phyloP scores from a whole-genome alignment of 108 stramenopile genomes.

The Skeletonema tropicum region DNA sequence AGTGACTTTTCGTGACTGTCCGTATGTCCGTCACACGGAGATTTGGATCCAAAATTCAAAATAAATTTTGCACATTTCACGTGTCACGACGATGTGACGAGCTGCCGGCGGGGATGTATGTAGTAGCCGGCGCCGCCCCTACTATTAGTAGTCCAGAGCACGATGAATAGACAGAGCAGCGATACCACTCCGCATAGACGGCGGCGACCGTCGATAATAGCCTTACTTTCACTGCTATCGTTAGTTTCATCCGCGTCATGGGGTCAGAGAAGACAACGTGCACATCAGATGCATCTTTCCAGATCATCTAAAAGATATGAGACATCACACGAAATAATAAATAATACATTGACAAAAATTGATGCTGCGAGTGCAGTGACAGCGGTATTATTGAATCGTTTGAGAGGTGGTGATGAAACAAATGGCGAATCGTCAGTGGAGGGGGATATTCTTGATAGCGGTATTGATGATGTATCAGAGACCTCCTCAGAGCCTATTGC shows the following conservation, averaged over 20 bases:
- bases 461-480: background rate
- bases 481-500: background rate
- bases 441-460: background rate
- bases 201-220: background rate
- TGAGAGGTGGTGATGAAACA: constrained; percentile 21
- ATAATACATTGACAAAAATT: no score
- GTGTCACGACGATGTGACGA: no score
- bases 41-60: no score
- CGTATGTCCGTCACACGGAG: no score
- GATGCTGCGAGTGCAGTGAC: background rate
- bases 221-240: background rate
- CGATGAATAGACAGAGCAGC: no score
- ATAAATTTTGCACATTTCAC: no score
- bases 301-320: background rate
- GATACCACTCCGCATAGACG: background rate
- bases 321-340: no score
- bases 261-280: background rate
- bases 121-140: no score
- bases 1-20: no score
- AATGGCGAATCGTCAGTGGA: background rate
- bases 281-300: background rate
- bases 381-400: background rate
- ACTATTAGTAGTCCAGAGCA: no score
- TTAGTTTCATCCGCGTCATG: background rate
- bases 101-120: no score